Evolutionary conservation across 345 rosid species (phyloP).

Genomic region (Ricinus communis): DNA sequence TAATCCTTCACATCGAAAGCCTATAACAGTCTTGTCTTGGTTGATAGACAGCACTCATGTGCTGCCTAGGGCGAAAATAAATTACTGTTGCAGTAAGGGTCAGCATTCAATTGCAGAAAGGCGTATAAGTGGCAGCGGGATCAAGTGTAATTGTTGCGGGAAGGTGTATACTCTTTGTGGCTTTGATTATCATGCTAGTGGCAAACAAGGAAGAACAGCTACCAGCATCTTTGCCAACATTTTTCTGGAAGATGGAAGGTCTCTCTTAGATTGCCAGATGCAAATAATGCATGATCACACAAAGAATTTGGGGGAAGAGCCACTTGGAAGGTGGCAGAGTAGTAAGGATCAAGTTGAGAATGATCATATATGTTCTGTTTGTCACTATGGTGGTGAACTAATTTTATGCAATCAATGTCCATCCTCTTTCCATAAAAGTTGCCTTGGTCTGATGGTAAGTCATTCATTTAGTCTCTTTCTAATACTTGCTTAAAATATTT

Average conservation of each 20-base stretch:
- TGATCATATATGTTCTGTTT: constrained; percentile 62
- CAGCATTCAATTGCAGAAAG: constrained; percentile 43
- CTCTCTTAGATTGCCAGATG: constrained; percentile 63
- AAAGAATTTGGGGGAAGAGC: constrained; percentile 6
- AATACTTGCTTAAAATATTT: neutral
- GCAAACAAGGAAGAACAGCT: constrained; percentile 43
- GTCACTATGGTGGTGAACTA: constrained; percentile 80
- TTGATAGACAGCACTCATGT: constrained; percentile 61
- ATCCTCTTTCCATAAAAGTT: constrained; percentile 68
- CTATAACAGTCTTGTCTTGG: constrained; percentile 66
- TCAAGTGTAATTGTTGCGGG: constrained; percentile 68
- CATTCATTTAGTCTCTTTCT: neutral
- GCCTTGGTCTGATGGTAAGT: constrained; percentile 61
- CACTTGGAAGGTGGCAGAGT: constrained; percentile 26
- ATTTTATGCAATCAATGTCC: constrained; percentile 80
- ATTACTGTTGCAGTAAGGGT: constrained; percentile 33
- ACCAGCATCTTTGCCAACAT: constrained; percentile 30
- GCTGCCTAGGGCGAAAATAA: constrained; percentile 61
- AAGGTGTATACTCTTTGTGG: constrained; percentile 42
- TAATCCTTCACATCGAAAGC: constrained; percentile 23
- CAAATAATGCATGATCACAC: constrained; percentile 27
- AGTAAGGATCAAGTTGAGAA: constrained; percentile 40
- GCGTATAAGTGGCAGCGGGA: constrained; percentile 59
- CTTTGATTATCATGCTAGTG: constrained; percentile 58
- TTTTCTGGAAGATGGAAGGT: constrained; percentile 71